These are phyloP conservation scores for Crassisporium funariophilum DNA, from an alignment of 768 basidiomycete genomes.

Conservation along the genomic window DNA sequence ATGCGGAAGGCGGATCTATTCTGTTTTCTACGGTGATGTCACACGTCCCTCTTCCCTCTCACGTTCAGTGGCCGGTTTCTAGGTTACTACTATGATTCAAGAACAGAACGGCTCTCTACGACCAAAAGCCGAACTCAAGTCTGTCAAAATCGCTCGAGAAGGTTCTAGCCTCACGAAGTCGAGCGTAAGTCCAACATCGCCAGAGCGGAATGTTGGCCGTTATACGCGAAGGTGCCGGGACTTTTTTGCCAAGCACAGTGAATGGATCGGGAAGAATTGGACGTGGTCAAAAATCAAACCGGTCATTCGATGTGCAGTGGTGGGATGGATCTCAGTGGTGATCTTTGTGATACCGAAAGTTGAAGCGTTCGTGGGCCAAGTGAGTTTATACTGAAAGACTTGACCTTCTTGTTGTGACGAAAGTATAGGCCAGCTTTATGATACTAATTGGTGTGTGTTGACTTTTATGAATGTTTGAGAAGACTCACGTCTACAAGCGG, in stretches of 20 bases:
- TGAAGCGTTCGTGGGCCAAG: constrained; percentile 58
- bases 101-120: no score
- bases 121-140: no score
- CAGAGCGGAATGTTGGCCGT: no score
- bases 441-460: constrained; percentile 56
- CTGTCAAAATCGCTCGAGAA: no score
- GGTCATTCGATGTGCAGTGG: constrained; percentile 59
- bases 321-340: constrained; percentile 62
- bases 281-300: constrained; percentile 64
- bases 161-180: no score
- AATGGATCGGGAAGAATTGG: constrained; percentile 62
- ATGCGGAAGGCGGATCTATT: no score
- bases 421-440: constrained; percentile 58
- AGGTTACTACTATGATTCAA: no score
- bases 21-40: no score
- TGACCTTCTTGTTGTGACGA: constrained; percentile 1
- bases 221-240: no score
- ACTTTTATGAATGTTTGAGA: background rate
- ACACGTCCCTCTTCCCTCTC: no score
- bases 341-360: constrained; percentile 59
- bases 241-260: constrained; percentile 10
- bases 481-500: constrained; percentile 37
- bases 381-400: constrained; percentile 32
- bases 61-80: no score
- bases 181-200: no score